Evolutionary conservation across 2,329 filamentous ascomycete species (phyloP).

Genomic region (Fusarium ramigenum): DNA sequence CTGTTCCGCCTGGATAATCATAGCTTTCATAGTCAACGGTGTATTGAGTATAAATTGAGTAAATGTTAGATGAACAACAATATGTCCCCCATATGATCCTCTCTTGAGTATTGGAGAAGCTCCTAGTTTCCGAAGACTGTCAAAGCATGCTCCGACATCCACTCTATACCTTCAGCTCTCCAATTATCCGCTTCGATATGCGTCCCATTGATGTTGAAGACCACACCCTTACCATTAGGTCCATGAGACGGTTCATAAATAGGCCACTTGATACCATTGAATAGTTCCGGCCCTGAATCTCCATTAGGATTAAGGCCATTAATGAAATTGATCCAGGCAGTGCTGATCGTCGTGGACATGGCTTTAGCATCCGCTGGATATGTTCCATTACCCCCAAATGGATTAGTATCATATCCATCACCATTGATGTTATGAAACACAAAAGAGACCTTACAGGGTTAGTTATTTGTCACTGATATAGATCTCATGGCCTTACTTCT

Average conservation of each 20-base stretch:
- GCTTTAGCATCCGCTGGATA: constrained; percentile 40
- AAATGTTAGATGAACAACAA: background rate
- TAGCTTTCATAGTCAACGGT: background rate
- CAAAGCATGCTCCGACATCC: constrained; percentile 43
- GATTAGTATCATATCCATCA: constrained; percentile 45
- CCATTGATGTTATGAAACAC: constrained; percentile 52
- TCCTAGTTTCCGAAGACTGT: constrained; percentile 40
- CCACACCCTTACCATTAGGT: constrained; percentile 39
- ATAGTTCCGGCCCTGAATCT: background rate
- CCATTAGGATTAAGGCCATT: constrained; percentile 43
- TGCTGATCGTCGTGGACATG: constrained; percentile 43
- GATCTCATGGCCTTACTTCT: constrained; percentile 28
- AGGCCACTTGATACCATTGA: constrained; percentile 40
- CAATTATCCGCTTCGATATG: constrained; percentile 44
- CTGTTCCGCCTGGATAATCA: background rate
- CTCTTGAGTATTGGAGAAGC: background rate
- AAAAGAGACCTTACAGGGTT: constrained; percentile 47
- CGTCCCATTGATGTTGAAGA: constrained; percentile 41
- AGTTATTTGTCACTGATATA: background rate
- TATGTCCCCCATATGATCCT: background rate
- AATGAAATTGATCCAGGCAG: constrained; percentile 47
- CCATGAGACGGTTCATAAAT: constrained; percentile 29
- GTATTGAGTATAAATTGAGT: background rate
- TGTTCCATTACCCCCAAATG: constrained; percentile 43
- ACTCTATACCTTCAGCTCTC: constrained; percentile 43